Percentiles rank a stretch among this genome's conserved stretches.
Evolutionary conservation across 2,329 filamentous ascomycete genomes (phyloP).

Genomic region (Grosmannia huntii): DNA sequence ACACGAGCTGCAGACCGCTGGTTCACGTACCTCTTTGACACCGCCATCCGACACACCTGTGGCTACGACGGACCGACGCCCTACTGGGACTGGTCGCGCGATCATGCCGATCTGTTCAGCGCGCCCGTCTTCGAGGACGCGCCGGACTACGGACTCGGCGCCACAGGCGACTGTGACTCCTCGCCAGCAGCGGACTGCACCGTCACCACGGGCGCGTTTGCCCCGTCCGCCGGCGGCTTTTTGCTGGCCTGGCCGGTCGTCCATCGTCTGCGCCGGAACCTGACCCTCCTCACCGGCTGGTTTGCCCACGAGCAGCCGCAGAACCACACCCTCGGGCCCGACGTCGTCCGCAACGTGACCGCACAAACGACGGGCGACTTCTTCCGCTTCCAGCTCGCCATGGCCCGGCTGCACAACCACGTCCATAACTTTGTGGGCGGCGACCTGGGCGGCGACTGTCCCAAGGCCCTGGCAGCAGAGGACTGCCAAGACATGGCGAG

Average conservation of each 20-base stretch:
- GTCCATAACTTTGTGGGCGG: conserved; percentile 1
- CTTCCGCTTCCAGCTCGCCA: not conserved
- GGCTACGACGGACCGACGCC: not conserved
- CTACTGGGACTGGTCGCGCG: conserved; percentile 1
- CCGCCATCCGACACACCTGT: not conserved
- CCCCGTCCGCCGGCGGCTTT: not conserved
- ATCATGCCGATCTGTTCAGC: not conserved
- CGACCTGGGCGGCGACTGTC: not conserved
- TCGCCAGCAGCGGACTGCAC: not conserved
- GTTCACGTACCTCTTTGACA: conserved; percentile 1
- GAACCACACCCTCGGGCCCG: not conserved
- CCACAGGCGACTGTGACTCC: conserved; percentile 1
- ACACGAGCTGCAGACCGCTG: conserved; percentile 1
- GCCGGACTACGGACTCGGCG: not conserved
- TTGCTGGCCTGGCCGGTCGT: not conserved
- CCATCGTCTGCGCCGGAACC: not conserved
- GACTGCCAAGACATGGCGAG: not conserved
- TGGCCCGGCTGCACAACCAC: not conserved
- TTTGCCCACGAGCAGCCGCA: not conserved
- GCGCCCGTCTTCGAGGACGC: conserved; percentile 1
- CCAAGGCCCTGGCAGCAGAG: not conserved
- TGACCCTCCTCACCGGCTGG: conserved; percentile 1
- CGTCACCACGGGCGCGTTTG: conserved; percentile 1
- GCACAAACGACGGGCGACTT: conserved; percentile 1
- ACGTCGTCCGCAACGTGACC: not conserved